Conservation (phyloP, 192 early-diverging fungal genomes). For the Kappamyces sp. region DNA sequence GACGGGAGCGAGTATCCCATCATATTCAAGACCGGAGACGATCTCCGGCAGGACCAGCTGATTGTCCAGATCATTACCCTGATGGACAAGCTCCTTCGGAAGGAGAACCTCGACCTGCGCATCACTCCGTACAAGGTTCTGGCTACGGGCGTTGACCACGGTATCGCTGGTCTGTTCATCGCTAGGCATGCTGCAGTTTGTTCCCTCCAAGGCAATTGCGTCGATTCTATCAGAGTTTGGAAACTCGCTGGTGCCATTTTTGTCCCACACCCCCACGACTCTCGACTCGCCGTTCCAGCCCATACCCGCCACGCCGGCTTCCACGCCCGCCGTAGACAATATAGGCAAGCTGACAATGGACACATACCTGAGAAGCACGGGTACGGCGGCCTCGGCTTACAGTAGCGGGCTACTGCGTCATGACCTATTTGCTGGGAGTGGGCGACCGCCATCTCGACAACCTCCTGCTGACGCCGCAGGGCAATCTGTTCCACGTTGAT, state of each 20-base stretch:
- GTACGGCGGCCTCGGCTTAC: too few species aligned
- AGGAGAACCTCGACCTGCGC: constrained; percentile 92
- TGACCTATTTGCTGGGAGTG: constrained; percentile 94
- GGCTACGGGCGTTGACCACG: constrained; percentile 91
- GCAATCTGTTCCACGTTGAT: constrained; percentile 94
- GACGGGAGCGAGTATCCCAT: constrained; percentile 88
- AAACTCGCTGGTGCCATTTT: constrained; percentile 73
- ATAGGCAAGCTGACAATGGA: constrained; percentile 16
- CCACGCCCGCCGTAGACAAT: constrained; percentile 5
- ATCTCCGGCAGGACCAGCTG: constrained; percentile 96
- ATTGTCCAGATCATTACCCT: constrained; percentile 96
- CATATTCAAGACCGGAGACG: constrained; percentile 98
- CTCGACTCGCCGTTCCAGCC: constrained; percentile 78
- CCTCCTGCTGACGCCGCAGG: constrained; percentile 78
- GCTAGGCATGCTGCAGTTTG: constrained; percentile 82
- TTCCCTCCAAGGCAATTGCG: constrained; percentile 83
- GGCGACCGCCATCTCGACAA: constrained; percentile 99
- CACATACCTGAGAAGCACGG: too few species aligned
- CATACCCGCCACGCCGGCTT: constrained; percentile 87
- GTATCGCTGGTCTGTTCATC: constrained; percentile 32
- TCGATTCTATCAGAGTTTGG: constrained; percentile 81
- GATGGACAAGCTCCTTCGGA: constrained; percentile 91
- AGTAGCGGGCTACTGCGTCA: constrained; percentile 94
- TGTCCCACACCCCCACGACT: constrained; percentile 39
- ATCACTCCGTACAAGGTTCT: constrained; percentile 94